Conservation (phyloP, 2,329 filamentous ascomycete genomes). For the Phyllosticta capitalensis region DNA sequence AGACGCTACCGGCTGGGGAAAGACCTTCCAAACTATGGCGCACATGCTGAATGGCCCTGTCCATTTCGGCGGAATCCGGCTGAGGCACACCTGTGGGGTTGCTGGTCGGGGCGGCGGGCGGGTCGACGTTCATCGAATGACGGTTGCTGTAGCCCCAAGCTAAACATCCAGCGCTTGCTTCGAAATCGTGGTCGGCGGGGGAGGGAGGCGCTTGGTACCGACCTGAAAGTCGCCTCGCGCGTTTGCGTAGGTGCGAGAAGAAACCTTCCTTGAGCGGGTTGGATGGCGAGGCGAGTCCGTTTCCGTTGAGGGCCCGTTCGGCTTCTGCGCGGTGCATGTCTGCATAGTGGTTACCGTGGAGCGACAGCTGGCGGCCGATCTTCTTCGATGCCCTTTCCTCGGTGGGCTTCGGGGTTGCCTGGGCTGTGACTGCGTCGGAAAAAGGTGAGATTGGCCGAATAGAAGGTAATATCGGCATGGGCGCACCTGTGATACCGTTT, state of each 20-base stretch:
- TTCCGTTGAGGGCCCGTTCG: constrained; percentile 79
- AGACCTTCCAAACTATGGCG: constrained; percentile 46
- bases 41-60: constrained; percentile 52
- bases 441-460: constrained; percentile 93
- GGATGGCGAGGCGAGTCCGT: constrained; percentile 66
- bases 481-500: constrained; percentile 70
- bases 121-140: constrained; percentile 53
- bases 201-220: constrained; percentile 76
- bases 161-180: constrained; percentile 84
- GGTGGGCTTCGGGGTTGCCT: constrained; percentile 59
- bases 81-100: constrained; percentile 28
- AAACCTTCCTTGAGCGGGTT: constrained; percentile 87
- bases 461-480: constrained; percentile 92
- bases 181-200: constrained; percentile 73
- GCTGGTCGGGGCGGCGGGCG: constrained; percentile 37
- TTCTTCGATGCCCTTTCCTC: constrained; percentile 73
- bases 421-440: constrained; percentile 85
- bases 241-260: constrained; percentile 93
- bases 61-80: constrained; percentile 48
- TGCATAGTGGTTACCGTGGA: constrained; percentile 85
- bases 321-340: constrained; percentile 86
- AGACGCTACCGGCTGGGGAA: constrained; percentile 20
- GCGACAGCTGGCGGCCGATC: constrained; percentile 86
- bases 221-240: constrained; percentile 83
- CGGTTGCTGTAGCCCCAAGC: constrained; percentile 68